Percentiles rank a stretch among this genome's conserved stretches.
phyloP scores from a whole-genome alignment of 495 filamentous ascomycete species.

The Aspergillus wentii region DNA sequence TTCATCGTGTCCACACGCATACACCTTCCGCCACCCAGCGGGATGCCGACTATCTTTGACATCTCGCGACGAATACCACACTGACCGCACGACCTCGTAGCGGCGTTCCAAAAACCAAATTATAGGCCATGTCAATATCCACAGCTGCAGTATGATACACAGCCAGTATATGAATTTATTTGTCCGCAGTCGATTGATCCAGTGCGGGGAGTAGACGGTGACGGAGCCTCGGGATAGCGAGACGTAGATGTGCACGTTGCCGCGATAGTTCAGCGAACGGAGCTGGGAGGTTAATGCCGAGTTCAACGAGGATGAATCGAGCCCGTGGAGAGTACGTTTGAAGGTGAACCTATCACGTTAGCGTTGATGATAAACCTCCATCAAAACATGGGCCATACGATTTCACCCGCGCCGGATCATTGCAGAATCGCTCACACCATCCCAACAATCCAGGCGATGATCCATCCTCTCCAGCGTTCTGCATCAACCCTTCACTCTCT shows the following conservation, averaged over 20 bases:
- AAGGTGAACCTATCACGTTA: slow-evolving; percentile 31
- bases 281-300: slow-evolving; percentile 33
- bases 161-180: slow-evolving; percentile 32
- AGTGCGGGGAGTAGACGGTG: slow-evolving; percentile 42
- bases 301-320: slow-evolving; percentile 24
- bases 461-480: slow-evolving; percentile 7
- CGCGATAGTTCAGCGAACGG: slow-evolving; percentile 37
- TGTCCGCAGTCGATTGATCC: slow-evolving; percentile 37
- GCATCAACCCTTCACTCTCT: slow-evolving; percentile 5
- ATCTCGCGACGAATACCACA: slow-evolving; percentile 27
- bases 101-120: slow-evolving; percentile 37
- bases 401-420: slow-evolving; percentile 33
- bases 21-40: slow-evolving; percentile 11
- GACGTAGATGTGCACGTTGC: slow-evolving; percentile 20
- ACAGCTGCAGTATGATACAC: slow-evolving; percentile 38
- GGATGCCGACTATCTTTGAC: slow-evolving; percentile 5
- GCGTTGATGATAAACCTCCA: background rate
- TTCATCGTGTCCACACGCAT: slow-evolving; percentile 25
- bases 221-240: slow-evolving; percentile 21
- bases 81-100: slow-evolving; percentile 29
- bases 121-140: slow-evolving; percentile 41
- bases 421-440: slow-evolving; percentile 40
- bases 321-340: slow-evolving; percentile 28
- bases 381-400: slow-evolving; percentile 26
- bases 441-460: slow-evolving; percentile 18